These are phyloP conservation scores for Abrus pulchellus DNA, from an alignment of 306 rosid genomes.

Conservation along the genomic window DNA sequence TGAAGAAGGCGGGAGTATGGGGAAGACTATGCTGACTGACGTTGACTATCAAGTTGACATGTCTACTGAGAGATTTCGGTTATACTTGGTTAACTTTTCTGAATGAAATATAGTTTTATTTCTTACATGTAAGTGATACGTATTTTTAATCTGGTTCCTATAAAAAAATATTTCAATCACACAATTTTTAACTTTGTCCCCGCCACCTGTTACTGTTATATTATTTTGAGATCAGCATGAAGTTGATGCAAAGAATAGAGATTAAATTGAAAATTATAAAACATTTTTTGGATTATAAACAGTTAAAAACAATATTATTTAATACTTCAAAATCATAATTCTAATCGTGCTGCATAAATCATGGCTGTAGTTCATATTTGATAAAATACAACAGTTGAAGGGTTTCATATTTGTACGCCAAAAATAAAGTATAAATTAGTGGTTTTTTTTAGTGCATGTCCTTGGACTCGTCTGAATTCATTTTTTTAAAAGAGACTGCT, in stretches of 20 bases:
- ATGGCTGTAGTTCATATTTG: not conserved
- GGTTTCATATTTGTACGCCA: too few relatives aligned
- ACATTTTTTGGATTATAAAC: too few relatives aligned
- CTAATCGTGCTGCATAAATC: not conserved
- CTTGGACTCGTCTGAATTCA: too few relatives aligned
- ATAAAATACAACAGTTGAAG: not conserved
- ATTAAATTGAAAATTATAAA: not conserved
- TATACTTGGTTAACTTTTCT: not conserved
- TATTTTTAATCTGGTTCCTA: not conserved
- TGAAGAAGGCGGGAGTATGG: constrained; percentile 26
- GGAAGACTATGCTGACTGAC: constrained; percentile 9
- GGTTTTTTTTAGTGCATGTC: too few relatives aligned
- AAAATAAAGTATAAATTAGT: too few relatives aligned
- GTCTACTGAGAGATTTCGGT: not conserved
- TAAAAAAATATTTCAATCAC: not conserved
- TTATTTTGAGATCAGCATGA: not conserved
- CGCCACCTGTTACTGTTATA: not conserved
- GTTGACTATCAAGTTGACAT: not conserved
- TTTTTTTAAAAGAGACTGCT: not conserved
- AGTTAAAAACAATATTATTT: not conserved
- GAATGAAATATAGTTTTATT: not conserved
- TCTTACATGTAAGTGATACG: not conserved
- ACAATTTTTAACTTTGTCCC: not conserved
- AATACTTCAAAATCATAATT: not conserved
- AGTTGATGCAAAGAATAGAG: not conserved